Base-by-base conservation (phyloP, 1,139 yeast genomes). In the Diutina mesorugosa region DNA sequence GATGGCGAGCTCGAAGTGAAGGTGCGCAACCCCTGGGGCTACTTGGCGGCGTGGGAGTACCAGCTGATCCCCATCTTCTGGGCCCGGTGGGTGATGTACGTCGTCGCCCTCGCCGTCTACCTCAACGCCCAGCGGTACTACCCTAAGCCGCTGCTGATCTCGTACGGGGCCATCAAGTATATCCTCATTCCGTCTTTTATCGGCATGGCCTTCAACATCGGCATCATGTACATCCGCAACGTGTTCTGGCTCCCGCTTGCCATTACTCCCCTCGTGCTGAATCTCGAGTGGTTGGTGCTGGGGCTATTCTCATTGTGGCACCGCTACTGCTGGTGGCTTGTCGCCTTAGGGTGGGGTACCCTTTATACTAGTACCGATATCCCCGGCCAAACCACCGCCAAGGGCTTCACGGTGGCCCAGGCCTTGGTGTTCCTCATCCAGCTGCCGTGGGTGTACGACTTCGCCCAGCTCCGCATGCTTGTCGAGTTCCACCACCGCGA, bases 21-120 rank as follows among this genome's bases (percentile, higher is more conserved):
- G 5, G 21, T 47, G 35, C 18, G 51, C 9, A 47, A 47, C 18
- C 16, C 12, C 10, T 47, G 51, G 51, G 51, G 51, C 7, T 47
- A 28, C 38, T 29, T 47, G 16, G 51, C 51, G 12, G 21, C 30
- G 16, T 47, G 51, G 51, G 51, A 47, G n/a, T 29, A 47, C 38
- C 51, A 47, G n/a, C 51, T 47, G 51, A 28, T 47, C 12, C 51
- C 51, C 18, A 47, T 47, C 51, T 47, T 9, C n/a, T 47, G 51
- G 51, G 51, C 32, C 10, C 29, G 30, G 8, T 47, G 51, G 51
- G 51, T 47, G 38, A 28, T 47, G 35, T 47, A 47, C n/a, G n/a
- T 30, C 38, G 8, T 47, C 6, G 51, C 38, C 10, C 14, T 47
- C 6, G 12, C 12, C 30, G 18, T 29, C 38, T 28, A 28, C 9